Percentiles rank a stretch among this genome's conserved stretches.
Evolutionary conservation across 805 yeast species (phyloP).

Genomic region (Myxozyma sirexii): DNA sequence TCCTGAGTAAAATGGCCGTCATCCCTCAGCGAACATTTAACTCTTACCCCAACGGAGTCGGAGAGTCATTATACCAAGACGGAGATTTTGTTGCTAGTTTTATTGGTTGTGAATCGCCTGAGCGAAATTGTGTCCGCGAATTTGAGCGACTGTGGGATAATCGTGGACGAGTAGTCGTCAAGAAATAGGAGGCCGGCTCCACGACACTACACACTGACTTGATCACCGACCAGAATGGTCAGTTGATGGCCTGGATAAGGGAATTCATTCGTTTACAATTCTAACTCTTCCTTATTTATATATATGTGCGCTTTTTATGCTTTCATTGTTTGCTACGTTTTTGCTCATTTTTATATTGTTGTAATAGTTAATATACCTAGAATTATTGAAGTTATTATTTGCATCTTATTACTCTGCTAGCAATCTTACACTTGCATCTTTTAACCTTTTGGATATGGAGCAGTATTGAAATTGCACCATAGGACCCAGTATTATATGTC

Average conservation of each 20-base stretch:
- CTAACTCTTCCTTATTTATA: background rate
- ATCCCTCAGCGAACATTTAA: constrained; percentile 64
- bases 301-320: background rate
- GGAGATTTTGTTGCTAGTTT: constrained; percentile 42
- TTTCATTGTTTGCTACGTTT: background rate
- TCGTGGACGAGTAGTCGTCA: constrained; percentile 28
- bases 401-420: no score
- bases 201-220: background rate
- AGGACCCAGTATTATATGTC: no score
- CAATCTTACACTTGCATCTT: no score
- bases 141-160: constrained; percentile 32
- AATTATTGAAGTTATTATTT: no score
- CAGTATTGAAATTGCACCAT: no score
- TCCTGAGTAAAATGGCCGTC: constrained; percentile 71
- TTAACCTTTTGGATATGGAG: no score
- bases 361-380: no score
- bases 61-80: constrained; percentile 36
- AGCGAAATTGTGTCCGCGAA: constrained; percentile 31
- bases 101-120: constrained; percentile 34
- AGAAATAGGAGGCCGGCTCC: background rate
- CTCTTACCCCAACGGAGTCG: constrained; percentile 39
- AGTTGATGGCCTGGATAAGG: background rate
- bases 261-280: background rate
- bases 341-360: background rate
- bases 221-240: background rate